A percentile compares a stretch with the other conserved stretches of the same genome.
Conservation (phyloP, 2,329 filamentous ascomycete species). For the Colletotrichum lentis region DNA sequence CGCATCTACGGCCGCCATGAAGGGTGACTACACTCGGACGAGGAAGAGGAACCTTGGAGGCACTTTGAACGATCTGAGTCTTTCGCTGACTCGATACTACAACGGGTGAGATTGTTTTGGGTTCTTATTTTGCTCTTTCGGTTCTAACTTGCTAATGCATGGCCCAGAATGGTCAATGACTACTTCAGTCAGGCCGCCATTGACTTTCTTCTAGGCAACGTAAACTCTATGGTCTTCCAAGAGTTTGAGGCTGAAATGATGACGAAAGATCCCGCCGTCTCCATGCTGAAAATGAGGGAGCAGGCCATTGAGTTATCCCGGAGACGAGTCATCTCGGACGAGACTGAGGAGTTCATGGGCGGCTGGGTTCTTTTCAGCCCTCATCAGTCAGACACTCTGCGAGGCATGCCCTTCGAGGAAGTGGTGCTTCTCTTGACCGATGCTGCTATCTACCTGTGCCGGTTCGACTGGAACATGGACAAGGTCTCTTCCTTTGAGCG, state of each 20-base stretch:
- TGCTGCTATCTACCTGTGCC: slow-evolving; percentile 83
- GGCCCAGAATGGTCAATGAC: slow-evolving; percentile 88
- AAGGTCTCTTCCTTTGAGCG: slow-evolving; percentile 94
- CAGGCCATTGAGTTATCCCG: slow-evolving; percentile 89
- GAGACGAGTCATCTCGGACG: slow-evolving; percentile 84
- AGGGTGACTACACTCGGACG: slow-evolving; percentile 95
- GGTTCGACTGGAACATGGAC: slow-evolving; percentile 94
- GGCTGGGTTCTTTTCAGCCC: slow-evolving; percentile 91
- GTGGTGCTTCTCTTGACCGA: slow-evolving; percentile 88
- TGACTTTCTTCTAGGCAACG: slow-evolving; percentile 91
- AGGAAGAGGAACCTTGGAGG: slow-evolving; percentile 90
- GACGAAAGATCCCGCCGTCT: slow-evolving; percentile 89
- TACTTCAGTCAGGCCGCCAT: slow-evolving; percentile 96
- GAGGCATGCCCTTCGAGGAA: slow-evolving; percentile 79
- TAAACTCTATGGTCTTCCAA: slow-evolving; percentile 84
- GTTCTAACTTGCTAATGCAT: slow-evolving; percentile 7
- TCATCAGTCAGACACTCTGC: slow-evolving; percentile 72
- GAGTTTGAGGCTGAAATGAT: slow-evolving; percentile 96
- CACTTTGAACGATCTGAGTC: slow-evolving; percentile 86
- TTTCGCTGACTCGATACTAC: slow-evolving; percentile 82
- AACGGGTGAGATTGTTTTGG: slow-evolving; percentile 62
- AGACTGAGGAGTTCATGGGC: slow-evolving; percentile 83
- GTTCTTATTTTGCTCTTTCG: background rate
- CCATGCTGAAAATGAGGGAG: slow-evolving; percentile 82
- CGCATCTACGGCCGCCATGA: slow-evolving; percentile 92